Conservation (phyloP, 1,284 basidiomycete species). For the Cryptococcus depauperatus region DNA sequence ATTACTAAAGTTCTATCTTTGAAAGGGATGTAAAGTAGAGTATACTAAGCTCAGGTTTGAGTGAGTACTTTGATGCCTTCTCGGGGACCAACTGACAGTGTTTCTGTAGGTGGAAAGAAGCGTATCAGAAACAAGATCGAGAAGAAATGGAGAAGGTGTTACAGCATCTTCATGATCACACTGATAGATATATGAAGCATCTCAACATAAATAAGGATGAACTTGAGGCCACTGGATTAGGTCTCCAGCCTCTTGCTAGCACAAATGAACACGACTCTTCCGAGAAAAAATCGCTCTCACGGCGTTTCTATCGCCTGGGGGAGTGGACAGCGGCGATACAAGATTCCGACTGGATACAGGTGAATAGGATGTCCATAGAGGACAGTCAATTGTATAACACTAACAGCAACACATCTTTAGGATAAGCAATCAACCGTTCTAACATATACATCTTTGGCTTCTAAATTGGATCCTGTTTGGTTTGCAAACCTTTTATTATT, state of each 20-base stretch:
- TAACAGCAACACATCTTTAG: constrained; percentile 12
- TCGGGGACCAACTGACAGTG: not conserved
- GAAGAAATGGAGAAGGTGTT: constrained; percentile 9
- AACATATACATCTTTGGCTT: constrained; percentile 24
- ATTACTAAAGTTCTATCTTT: not conserved
- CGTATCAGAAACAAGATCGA: constrained; percentile 9
- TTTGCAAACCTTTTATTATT: constrained; percentile 9
- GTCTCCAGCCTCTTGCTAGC: constrained; percentile 18
- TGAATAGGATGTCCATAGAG: no score
- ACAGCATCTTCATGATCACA: constrained; percentile 20
- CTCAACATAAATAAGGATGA: constrained; percentile 12
- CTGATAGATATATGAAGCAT: constrained; percentile 14
- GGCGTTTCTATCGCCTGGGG: constrained; percentile 28
- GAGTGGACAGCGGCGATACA: constrained; percentile 33
- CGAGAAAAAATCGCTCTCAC: constrained; percentile 16
- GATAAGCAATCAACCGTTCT: constrained; percentile 28
- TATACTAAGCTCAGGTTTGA: constrained; percentile 33
- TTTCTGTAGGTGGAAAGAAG: constrained; percentile 16
- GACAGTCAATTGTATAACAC: no score
- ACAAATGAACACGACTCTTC: constrained; percentile 1
- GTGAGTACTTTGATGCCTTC: constrained; percentile 18
- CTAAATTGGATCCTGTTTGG: constrained; percentile 33
- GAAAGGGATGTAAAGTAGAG: constrained; percentile 33
- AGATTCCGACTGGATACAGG: constrained; percentile 25
- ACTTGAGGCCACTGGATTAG: constrained; percentile 18